Conservation (phyloP, 768 basidiomycete genomes). For the Trametes cinnabarina region DNA sequence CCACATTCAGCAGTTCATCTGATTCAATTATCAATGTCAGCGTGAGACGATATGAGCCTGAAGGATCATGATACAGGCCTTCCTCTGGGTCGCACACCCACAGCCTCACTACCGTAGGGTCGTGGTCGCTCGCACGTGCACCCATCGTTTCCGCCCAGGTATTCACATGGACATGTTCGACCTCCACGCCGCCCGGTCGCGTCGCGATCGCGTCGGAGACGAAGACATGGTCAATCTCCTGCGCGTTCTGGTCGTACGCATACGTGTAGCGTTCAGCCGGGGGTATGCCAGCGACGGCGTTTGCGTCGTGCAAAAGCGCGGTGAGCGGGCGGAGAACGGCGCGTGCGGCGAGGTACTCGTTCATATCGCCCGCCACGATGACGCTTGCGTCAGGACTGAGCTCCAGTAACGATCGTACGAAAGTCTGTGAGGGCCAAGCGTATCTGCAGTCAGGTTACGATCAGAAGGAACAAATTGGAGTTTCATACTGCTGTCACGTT, state of each 20-base stretch:
- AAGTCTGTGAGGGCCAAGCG: slow-evolving; percentile 36
- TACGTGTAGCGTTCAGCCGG: slow-evolving; percentile 59
- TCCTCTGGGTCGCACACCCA: slow-evolving; percentile 40
- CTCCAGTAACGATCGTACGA: slow-evolving; percentile 45
- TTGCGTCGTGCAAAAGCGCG: slow-evolving; percentile 45
- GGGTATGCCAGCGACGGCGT: slow-evolving; percentile 47
- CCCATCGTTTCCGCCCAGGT: slow-evolving; percentile 48
- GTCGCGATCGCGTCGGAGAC: slow-evolving; percentile 44
- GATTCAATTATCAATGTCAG: background rate
- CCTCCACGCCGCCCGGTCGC: slow-evolving; percentile 22
- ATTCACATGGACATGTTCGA: slow-evolving; percentile 62
- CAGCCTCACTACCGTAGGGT: slow-evolving; percentile 54
- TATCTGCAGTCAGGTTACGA: background rate
- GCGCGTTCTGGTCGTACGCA: slow-evolving; percentile 55
- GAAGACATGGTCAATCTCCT: slow-evolving; percentile 61
- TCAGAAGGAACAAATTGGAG: background rate
- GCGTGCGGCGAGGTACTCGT: slow-evolving; percentile 55
- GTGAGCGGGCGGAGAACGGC: slow-evolving; percentile 48
- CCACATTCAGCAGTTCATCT: background rate
- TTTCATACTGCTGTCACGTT: slow-evolving; percentile 46
- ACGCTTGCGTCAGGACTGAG: slow-evolving; percentile 46
- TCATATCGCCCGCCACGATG: slow-evolving; percentile 59
- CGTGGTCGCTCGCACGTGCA: slow-evolving; percentile 54
- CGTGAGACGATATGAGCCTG: no score
- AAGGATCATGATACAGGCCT: background rate